These are phyloP conservation scores for Suillus weaverae DNA, from an alignment of 768 basidiomycete species.

Conservation along the genomic window DNA sequence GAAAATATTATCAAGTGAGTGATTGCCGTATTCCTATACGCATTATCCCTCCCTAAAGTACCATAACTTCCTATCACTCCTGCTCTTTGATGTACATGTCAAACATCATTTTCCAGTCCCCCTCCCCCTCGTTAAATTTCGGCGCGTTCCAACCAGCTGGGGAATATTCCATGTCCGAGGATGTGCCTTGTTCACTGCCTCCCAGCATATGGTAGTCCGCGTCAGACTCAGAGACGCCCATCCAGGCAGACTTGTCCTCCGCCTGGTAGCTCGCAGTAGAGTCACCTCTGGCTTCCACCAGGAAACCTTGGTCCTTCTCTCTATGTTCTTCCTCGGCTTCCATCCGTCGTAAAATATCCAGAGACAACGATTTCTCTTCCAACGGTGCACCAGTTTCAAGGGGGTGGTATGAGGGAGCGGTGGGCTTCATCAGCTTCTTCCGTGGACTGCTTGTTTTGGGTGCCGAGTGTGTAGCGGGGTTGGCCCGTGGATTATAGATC, in stretches of 20 bases:
- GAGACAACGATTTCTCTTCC: neutral
- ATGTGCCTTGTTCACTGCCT: neutral
- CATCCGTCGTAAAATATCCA: conserved; percentile 17
- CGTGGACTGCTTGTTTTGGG: neutral
- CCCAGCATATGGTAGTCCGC: neutral
- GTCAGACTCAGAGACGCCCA: neutral
- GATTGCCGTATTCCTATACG: neutral
- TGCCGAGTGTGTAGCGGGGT: neutral
- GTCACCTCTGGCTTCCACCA: conserved; percentile 10
- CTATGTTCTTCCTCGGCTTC: conserved; percentile 24
- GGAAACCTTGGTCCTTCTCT: conserved; percentile 7
- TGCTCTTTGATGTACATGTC: conserved; percentile 40
- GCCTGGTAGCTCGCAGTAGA: neutral
- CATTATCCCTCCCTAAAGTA: neutral
- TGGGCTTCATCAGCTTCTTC: neutral
- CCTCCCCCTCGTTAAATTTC: conserved; percentile 12
- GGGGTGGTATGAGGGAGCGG: neutral
- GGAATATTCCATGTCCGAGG: neutral
- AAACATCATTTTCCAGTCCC: conserved; percentile 37
- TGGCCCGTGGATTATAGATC: conserved; percentile 26
- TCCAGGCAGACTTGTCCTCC: neutral
- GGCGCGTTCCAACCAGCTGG: neutral
- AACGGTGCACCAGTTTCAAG: too few species aligned
- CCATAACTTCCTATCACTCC: conserved; percentile 24
- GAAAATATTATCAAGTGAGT: neutral